Evolutionary conservation across 2,329 filamentous ascomycete genomes (phyloP).

Genomic region (Coniochaeta prunicola): DNA sequence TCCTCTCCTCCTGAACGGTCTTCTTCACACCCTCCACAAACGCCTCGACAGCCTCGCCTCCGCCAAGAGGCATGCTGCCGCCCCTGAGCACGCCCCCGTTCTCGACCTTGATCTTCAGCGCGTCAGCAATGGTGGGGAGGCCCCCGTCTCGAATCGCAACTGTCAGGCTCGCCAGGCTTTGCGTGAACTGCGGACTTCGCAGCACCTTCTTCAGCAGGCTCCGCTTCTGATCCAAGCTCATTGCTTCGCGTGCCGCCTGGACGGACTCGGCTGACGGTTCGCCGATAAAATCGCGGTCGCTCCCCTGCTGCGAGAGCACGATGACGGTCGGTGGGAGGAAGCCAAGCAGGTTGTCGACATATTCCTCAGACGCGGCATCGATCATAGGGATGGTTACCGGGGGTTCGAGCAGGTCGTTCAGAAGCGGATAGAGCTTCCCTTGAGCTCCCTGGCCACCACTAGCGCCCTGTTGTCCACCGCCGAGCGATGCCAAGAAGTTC

Average conservation of each 20-base stretch:
- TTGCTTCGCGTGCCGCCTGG: conserved; percentile 65
- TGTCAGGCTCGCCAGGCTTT: conserved; percentile 78
- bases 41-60: conserved; percentile 80
- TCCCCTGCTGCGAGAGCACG: conserved; percentile 63
- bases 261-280: conserved; percentile 64
- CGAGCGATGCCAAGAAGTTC: conserved; percentile 80
- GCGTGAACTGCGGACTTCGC: conserved; percentile 82
- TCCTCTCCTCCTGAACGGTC: conserved; percentile 54
- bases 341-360: conserved; percentile 67
- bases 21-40: conserved; percentile 87
- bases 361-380: conserved; percentile 53
- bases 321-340: conserved; percentile 75
- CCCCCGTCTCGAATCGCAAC: conserved; percentile 86
- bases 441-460: conserved; percentile 31
- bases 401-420: conserved; percentile 78
- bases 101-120: conserved; percentile 70
- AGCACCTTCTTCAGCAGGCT: conserved; percentile 73
- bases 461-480: conserved; percentile 42
- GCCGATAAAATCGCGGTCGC: conserved; percentile 43
- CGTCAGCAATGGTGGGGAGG: conserved; percentile 81
- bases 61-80: conserved; percentile 76
- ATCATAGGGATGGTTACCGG: conserved; percentile 72
- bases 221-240: conserved; percentile 72
- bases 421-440: conserved; percentile 68
- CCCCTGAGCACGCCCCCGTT: conserved; percentile 78